Evolutionary conservation across 2,329 filamentous ascomycete genomes (phyloP).

Genomic region (Penicillium corylophilum): DNA sequence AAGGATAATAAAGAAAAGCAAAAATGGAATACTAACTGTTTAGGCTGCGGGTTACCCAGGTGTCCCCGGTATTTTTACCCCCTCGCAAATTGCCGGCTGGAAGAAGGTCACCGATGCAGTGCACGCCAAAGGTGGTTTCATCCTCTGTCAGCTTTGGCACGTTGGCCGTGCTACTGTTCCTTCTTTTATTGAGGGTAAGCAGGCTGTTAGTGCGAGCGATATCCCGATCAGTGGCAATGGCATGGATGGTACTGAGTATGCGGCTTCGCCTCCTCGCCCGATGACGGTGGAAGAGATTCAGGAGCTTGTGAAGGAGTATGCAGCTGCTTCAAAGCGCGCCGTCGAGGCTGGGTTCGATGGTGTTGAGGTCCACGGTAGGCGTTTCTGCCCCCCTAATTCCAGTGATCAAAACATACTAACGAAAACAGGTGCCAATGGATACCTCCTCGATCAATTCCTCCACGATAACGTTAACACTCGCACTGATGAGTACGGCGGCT

Average conservation of each 20-base stretch:
- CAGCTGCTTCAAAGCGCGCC: slow-evolving; percentile 44
- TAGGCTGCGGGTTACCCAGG: slow-evolving; percentile 31
- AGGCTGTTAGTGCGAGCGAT: slow-evolving; percentile 27
- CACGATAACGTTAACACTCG: slow-evolving; percentile 58
- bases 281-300: slow-evolving; percentile 44
- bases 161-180: slow-evolving; percentile 41
- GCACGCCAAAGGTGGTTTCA: slow-evolving; percentile 31
- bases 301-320: slow-evolving; percentile 38
- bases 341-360: slow-evolving; percentile 52
- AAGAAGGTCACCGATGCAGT: slow-evolving; percentile 34
- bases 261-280: slow-evolving; percentile 27
- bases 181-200: slow-evolving; percentile 36
- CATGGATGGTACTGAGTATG: slow-evolving; percentile 36
- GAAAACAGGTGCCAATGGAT: slow-evolving; percentile 60
- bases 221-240: slow-evolving; percentile 41
- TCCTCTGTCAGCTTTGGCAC: slow-evolving; percentile 39
- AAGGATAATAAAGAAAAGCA: too few species aligned
- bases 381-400: background rate
- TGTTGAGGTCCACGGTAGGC: slow-evolving; percentile 46
- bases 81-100: slow-evolving; percentile 32
- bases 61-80: slow-evolving; percentile 32
- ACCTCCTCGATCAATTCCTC: slow-evolving; percentile 66
- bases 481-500: slow-evolving; percentile 50
- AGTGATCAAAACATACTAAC: background rate
- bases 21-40: background rate